A percentile compares a stretch with the other conserved stretches of the same genome.
These are phyloP conservation scores for Tilletia indica DNA, from an alignment of 1,284 basidiomycete genomes.

Conservation along the genomic window DNA sequence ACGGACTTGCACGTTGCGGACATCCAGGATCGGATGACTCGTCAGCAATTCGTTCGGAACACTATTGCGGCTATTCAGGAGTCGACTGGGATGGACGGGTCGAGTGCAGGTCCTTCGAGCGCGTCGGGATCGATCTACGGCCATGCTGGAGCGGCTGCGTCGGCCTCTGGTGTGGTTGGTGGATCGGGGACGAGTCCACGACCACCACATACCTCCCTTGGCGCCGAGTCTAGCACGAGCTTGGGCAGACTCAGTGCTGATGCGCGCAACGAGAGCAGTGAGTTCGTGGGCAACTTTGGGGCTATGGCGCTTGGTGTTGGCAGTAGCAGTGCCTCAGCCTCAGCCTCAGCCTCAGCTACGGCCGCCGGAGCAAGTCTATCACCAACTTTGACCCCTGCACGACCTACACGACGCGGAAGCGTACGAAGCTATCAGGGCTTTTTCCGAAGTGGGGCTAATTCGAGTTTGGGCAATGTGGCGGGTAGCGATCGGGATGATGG, in stretches of 20 bases:
- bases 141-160: neutral
- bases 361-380: too few relatives aligned
- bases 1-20: slow-evolving; percentile 97
- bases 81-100: neutral
- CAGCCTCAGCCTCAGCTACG: too few relatives aligned
- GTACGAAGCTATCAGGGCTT: slow-evolving; percentile 14
- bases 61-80: slow-evolving; percentile 72
- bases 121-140: neutral
- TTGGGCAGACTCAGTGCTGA: slow-evolving; percentile 7
- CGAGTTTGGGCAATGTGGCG: slow-evolving; percentile 4
- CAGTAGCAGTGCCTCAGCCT: neutral
- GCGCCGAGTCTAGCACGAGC: slow-evolving; percentile 7
- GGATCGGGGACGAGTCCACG: neutral
- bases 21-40: slow-evolving; percentile 81
- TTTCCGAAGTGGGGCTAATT: slow-evolving; percentile 5
- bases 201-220: neutral
- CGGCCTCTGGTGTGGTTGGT: neutral
- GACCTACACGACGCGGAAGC: neutral
- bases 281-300: slow-evolving; percentile 23
- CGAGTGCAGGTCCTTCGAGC: neutral
- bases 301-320: slow-evolving; percentile 30
- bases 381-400: neutral
- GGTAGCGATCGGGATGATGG: neutral
- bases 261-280: neutral
- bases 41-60: slow-evolving; percentile 88